These are phyloP conservation scores for Trichosporon sp. DNA, from an alignment of 1,284 basidiomycete species.

Conservation along the genomic window DNA sequence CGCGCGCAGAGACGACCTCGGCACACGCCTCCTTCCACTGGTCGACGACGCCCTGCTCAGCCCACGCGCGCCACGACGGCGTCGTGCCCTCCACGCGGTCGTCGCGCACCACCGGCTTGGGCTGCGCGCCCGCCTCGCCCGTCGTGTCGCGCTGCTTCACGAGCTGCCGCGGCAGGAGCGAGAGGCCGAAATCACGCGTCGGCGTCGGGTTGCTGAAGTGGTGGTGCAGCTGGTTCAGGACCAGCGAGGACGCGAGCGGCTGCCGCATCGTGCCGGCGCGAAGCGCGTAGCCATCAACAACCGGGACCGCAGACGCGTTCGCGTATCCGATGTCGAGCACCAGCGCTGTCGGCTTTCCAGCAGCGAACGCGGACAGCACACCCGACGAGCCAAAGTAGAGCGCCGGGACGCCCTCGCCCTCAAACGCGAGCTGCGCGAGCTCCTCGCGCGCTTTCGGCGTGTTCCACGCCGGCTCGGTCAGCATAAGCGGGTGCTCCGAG, in stretches of 20 bases:
- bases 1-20: slow-evolving; percentile 63
- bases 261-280: slow-evolving; percentile 67
- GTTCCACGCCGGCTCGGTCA: slow-evolving; percentile 97
- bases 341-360: slow-evolving; percentile 92
- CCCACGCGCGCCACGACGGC: slow-evolving; percentile 76
- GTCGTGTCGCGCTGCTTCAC: slow-evolving; percentile 70
- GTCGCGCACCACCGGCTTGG: slow-evolving; percentile 70
- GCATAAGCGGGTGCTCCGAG: slow-evolving; percentile 84
- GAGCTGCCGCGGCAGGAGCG: slow-evolving; percentile 73
- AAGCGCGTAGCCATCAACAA: slow-evolving; percentile 96
- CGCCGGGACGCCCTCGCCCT: slow-evolving; percentile 90
- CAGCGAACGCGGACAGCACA: slow-evolving; percentile 96
- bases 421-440: slow-evolving; percentile 96
- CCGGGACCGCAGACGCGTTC: slow-evolving; percentile 86
- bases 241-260: slow-evolving; percentile 52
- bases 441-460: slow-evolving; percentile 82
- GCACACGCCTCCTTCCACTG: slow-evolving; percentile 90
- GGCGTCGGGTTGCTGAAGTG: slow-evolving; percentile 45
- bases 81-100: slow-evolving; percentile 75
- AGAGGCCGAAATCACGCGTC: slow-evolving; percentile 45
- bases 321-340: slow-evolving; percentile 92
- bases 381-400: slow-evolving; percentile 96
- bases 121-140: slow-evolving; percentile 67
- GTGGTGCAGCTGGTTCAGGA: slow-evolving; percentile 53
- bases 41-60: slow-evolving; percentile 82